Evolutionary conservation across 352 stramenopile species (phyloP), one percentile per base, ranked within the genome.

Genomic region (Globisporangium solare): DNA sequence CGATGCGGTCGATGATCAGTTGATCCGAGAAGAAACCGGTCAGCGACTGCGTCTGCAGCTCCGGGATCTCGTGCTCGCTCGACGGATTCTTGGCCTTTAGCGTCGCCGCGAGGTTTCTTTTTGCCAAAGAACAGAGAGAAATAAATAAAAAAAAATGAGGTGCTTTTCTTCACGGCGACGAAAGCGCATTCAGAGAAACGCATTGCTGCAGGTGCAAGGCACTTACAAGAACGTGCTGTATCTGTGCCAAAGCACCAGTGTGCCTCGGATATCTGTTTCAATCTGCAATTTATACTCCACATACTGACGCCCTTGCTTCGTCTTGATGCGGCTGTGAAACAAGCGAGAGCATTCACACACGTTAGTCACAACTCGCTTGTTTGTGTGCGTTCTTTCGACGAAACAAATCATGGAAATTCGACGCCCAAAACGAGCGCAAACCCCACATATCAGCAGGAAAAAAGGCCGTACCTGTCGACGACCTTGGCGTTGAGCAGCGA

Each of bases 271-370:
- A 60, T 92, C 80, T 64, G 84, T 94, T 67, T 92, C 84, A 58
- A 94, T 92, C 63, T 90, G 79, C 42, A 93, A 72, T 61, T 91
- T 91, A 73, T 91, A 93, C 75, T 93, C 83, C 49, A 94, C 84
- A 60, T 91, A 92, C 68, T 94, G 82, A 14, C 84, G 82, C 6
- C 84, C 84, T 42, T 94, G 80, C 54, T 90, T 89, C 56, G 79
- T 92, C 54, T 91, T 92, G 61, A 94, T 90, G 63, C 84, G 84
- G 42, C 82, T 92, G 50, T 22, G 18, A 14, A 35, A 52, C 14
- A 55, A 6, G 49, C 2, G 45, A 11, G 27, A 14, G 21, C 4
- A 42, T 31, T 3, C 6, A 51, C n/a, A 55, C 8, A 47, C 7
- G n/a, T 37, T 53, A 45, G 37, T 21, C 27, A 35, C 3, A 11